phyloP scores from a whole-genome alignment of 1,284 basidiomycete species.

The Kalmanozyma brasiliensis region DNA sequence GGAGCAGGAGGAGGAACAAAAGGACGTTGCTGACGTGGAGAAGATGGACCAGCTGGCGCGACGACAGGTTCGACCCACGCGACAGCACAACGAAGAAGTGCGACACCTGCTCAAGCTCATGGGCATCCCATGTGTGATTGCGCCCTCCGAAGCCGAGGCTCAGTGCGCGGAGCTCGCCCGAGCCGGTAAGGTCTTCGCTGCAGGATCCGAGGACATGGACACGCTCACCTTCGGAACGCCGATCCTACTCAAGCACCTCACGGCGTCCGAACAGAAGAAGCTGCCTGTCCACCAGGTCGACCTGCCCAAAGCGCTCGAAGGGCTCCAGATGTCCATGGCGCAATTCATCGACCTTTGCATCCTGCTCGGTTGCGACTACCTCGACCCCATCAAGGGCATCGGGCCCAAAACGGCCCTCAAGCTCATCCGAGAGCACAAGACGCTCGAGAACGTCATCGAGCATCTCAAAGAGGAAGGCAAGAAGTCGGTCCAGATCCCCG shows the following conservation, averaged over 20 bases:
- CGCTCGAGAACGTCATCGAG: conserved; percentile 81
- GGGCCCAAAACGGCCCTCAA: conserved; percentile 97
- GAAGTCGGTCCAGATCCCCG: conserved; percentile 75
- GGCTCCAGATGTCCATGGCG: conserved; percentile 90
- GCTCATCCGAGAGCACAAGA: conserved; percentile 86
- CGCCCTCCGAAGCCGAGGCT: conserved; percentile 97
- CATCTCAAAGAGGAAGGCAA: conserved; percentile 73
- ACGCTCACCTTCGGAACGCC: conserved; percentile 95
- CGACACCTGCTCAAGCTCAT: conserved; percentile 86
- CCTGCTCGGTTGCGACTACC: conserved; percentile 95
- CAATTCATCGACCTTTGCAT: conserved; percentile 97
- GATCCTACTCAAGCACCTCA: conserved; percentile 91
- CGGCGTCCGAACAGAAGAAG: conserved; percentile 98
- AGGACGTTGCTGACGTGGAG: conserved; percentile 82
- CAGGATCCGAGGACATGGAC: conserved; percentile 99
- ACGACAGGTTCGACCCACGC: conserved; percentile 92
- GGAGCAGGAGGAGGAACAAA: conserved; percentile 92
- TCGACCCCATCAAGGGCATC: conserved; percentile 93
- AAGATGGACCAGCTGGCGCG: conserved; percentile 91
- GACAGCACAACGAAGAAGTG: conserved; percentile 96
- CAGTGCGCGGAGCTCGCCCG: conserved; percentile 97
- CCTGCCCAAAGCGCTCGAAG: conserved; percentile 83
- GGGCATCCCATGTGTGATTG: conserved; percentile 89
- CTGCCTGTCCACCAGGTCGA: conserved; percentile 95
- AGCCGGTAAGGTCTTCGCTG: conserved; percentile 94